Base-by-base conservation (phyloP, 495 filamentous ascomycete species). In the Aspergillus carlsbadensis region DNA sequence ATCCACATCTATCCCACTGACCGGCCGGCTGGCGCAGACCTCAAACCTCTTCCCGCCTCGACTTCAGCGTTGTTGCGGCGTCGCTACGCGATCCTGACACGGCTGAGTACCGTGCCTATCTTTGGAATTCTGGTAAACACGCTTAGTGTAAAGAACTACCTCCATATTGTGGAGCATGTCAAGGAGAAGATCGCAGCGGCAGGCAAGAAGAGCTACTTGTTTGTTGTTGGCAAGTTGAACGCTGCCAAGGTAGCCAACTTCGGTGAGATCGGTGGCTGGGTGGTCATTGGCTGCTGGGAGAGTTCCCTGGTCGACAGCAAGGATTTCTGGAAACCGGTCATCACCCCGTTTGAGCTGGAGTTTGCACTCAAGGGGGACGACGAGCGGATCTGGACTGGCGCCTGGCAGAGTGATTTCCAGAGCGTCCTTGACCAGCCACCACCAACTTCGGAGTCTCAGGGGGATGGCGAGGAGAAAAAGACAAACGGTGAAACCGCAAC, bases 261-360 rank as follows among this genome's bases (percentile, higher is more conserved):
- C 70, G 82, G 86, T 50, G 94, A 98, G 71, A 81, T 98, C 10
- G 92, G 89, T 17, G 95, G 89, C 13, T 98, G 94, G 94, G 92
- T 98, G 0, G 92, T 97, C 1, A 88, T 98, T 39, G 95, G 95
- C 10, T 98, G 94, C 72, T 98, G 95, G 94, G 94, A 98, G 71
- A 96, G 93, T 65, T 87, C 87, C 54, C 75, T 98, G 42, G 83
- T 98, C 11, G 90, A 89, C 60, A 88, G 88, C 57, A 87, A 87
- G 59, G 91, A 90, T 10, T 92, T 94, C 62, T 97, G 82, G 74
- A 86, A 81, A 65, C 90, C 91, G 1, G 82, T 98, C 4, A 82
- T 98, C 33, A 98, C 95, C 10, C 92, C 94, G 2, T 98, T 91
- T 65, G 94, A 98, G 79, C 73, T 98, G 21, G 83, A 82, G 34